Percentiles rank a stretch among this genome's conserved stretches.
Evolutionary conservation across 345 rosid genomes (phyloP).

Genomic region (Tarenaya hassleriana): DNA sequence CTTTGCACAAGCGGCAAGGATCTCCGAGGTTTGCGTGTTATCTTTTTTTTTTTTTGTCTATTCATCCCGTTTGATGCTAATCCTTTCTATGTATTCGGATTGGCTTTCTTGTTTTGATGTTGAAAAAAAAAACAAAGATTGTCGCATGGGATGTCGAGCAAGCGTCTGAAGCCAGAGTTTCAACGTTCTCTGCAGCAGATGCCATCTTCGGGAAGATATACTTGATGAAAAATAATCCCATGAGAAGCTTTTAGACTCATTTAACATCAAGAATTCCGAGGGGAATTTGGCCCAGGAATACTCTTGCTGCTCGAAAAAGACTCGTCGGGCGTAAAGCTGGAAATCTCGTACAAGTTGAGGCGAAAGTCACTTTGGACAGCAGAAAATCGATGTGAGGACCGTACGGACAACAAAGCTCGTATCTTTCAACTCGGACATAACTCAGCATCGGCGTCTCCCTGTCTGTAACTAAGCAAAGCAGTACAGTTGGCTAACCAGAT

Average conservation of each 20-base stretch:
- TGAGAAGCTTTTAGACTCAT: neutral
- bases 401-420: too few relatives aligned
- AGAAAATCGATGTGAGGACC: too few relatives aligned
- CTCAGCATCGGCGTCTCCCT: too few relatives aligned
- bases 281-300: too few relatives aligned
- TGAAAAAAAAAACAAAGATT: constrained; percentile 43
- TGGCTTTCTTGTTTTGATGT: neutral
- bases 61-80: neutral
- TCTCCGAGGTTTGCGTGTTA: constrained; percentile 66
- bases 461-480: too few relatives aligned
- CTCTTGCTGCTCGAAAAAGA: too few relatives aligned
- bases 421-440: too few relatives aligned
- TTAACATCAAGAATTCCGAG: too few relatives aligned
- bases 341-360: too few relatives aligned
- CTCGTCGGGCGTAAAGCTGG: too few relatives aligned
- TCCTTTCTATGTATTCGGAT: neutral
- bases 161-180: constrained; percentile 70
- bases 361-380: too few relatives aligned
- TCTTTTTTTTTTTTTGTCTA: neutral
- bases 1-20: constrained; percentile 59
- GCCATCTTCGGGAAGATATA: constrained; percentile 74
- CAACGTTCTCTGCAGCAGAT: constrained; percentile 57
- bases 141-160: constrained; percentile 57
- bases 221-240: constrained; percentile 40
- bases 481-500: too few relatives aligned